Evolutionary conservation across 2,329 filamentous ascomycete genomes (phyloP).

Genomic region (Balansia obtecta): DNA sequence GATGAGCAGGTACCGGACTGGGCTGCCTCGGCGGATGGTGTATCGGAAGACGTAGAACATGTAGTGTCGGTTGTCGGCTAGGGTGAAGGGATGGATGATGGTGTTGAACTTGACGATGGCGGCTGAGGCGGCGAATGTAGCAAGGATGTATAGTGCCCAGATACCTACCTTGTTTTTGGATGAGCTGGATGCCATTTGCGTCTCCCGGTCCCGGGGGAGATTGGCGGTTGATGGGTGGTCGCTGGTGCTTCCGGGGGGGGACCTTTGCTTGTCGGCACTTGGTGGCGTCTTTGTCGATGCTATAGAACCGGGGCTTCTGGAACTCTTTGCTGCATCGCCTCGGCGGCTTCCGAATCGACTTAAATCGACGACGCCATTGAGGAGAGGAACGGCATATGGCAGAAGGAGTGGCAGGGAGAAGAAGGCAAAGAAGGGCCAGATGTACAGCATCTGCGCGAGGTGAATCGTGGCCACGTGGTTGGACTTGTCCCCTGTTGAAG

Average conservation of each 20-base stretch:
- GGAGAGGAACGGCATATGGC: slow-evolving; percentile 30
- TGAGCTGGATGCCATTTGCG: slow-evolving; percentile 7
- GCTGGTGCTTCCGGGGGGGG: background rate
- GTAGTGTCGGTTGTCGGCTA: slow-evolving; percentile 94
- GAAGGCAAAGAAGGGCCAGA: slow-evolving; percentile 82
- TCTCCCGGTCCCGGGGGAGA: background rate
- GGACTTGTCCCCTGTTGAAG: slow-evolving; percentile 64
- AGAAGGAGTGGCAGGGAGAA: slow-evolving; percentile 74
- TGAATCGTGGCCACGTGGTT: slow-evolving; percentile 89
- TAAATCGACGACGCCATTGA: slow-evolving; percentile 9
- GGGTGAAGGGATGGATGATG: slow-evolving; percentile 85
- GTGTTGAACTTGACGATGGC: slow-evolving; percentile 68
- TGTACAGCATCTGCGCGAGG: slow-evolving; percentile 84
- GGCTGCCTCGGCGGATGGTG: slow-evolving; percentile 53
- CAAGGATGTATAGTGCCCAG: slow-evolving; percentile 22
- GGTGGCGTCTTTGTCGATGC: background rate
- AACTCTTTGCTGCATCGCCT: background rate
- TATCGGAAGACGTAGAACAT: slow-evolving; percentile 93
- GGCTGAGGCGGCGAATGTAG: slow-evolving; percentile 24
- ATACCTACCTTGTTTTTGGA: slow-evolving; percentile 22
- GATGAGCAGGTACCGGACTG: slow-evolving; percentile 54
- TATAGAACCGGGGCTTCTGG: background rate
- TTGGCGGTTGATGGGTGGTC: slow-evolving; percentile 4
- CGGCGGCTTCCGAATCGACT: background rate
- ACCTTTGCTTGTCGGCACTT: background rate